Evolutionary conservation across 352 stramenopile species (phyloP).

Genomic region (Phytophthora boehmeriae): DNA sequence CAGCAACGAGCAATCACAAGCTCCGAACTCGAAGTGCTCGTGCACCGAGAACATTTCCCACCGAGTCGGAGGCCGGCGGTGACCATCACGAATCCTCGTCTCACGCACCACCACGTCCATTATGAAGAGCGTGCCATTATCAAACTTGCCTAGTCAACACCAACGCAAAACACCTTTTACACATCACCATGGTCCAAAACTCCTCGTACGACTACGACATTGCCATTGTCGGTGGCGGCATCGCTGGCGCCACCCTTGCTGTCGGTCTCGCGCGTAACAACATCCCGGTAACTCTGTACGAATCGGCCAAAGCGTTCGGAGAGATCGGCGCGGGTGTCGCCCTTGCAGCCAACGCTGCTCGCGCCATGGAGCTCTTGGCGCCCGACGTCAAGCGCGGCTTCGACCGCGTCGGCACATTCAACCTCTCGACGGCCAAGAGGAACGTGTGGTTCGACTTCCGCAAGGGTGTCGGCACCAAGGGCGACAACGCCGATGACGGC

Average conservation of each 20-base stretch:
- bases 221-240: constrained; percentile 35
- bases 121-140: too few species aligned
- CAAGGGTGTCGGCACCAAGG: constrained; percentile 34
- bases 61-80: not conserved
- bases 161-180: not conserved
- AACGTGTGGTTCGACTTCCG: constrained; percentile 45
- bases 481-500: constrained; percentile 21
- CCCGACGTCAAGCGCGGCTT: constrained; percentile 36
- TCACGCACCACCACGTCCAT: too few species aligned
- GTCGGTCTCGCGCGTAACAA: constrained; percentile 28
- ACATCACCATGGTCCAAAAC: constrained; percentile 23
- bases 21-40: not conserved
- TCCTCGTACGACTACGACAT: constrained; percentile 33
- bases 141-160: constrained; percentile 16
- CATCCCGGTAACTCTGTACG: constrained; percentile 37
- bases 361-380: constrained; percentile 35
- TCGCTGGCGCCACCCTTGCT: constrained; percentile 35
- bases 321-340: constrained; percentile 39
- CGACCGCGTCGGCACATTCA: constrained; percentile 43
- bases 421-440: constrained; percentile 37
- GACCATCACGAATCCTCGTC: too few species aligned
- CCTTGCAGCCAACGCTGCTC: constrained; percentile 27
- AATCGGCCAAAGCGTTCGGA: constrained; percentile 36
- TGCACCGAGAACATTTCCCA: too few species aligned
- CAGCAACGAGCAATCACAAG: not conserved